Evolutionary conservation across 805 yeast genomes (phyloP).

Genomic region (Saturnispora saitoi): DNA sequence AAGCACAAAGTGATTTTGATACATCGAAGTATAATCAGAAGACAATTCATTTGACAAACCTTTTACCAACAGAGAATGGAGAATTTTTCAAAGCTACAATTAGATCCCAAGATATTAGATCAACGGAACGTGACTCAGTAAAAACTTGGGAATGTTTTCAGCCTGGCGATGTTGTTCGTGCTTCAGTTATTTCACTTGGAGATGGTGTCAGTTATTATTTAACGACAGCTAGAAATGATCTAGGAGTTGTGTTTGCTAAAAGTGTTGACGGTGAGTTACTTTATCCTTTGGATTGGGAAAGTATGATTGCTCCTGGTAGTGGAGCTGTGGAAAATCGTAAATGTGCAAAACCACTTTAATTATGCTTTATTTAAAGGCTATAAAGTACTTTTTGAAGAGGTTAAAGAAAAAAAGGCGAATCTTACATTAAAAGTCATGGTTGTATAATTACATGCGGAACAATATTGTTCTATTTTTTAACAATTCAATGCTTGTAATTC

Average conservation of each 20-base stretch:
- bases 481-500: neutral
- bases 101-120: conserved; percentile 79
- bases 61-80: conserved; percentile 63
- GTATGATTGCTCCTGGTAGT: conserved; percentile 72
- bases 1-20: conserved; percentile 4
- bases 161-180: conserved; percentile 91
- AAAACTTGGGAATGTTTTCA: conserved; percentile 68
- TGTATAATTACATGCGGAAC: too few relatives aligned
- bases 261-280: conserved; percentile 54
- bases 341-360: conserved; percentile 78
- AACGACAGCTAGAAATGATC: conserved; percentile 80
- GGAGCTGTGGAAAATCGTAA: conserved; percentile 75
- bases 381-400: too few relatives aligned
- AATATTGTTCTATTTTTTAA: too few relatives aligned
- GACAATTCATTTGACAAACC: conserved; percentile 23
- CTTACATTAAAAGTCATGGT: too few relatives aligned
- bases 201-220: conserved; percentile 89
- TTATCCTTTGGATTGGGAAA: conserved; percentile 93
- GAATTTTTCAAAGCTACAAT: conserved; percentile 84
- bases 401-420: too few relatives aligned
- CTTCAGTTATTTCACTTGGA: conserved; percentile 76
- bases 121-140: conserved; percentile 85
- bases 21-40: conserved; percentile 6
- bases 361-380: neutral
- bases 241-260: conserved; percentile 89